Percentiles rank a stretch among this genome's conserved stretches.
Conservation (phyloP, 2,329 filamentous ascomycete genomes). For the Colletotrichum chrysophilum region DNA sequence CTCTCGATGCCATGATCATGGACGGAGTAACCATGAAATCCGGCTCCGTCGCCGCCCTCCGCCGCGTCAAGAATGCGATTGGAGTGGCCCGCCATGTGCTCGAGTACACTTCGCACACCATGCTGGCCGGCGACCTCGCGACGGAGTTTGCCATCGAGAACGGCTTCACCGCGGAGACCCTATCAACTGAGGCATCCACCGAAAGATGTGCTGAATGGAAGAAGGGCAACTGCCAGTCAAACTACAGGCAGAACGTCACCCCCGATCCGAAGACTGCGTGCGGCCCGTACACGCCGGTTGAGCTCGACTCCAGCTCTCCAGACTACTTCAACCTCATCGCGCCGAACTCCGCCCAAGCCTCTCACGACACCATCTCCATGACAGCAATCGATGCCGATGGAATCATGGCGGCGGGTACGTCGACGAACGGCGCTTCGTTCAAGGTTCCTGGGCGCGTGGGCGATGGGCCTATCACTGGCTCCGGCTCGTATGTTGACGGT, state of each 20-base stretch:
- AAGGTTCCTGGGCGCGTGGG: slow-evolving; percentile 62
- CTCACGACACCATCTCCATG: slow-evolving; percentile 61
- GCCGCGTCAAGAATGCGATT: slow-evolving; percentile 53
- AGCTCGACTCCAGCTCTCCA: slow-evolving; percentile 22
- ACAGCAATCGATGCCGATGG: slow-evolving; percentile 49
- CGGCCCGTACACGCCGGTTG: slow-evolving; percentile 50
- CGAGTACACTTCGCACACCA: slow-evolving; percentile 54
- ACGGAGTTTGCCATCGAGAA: slow-evolving; percentile 57
- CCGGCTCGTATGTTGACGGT: slow-evolving; percentile 59
- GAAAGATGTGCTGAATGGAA: slow-evolving; percentile 49
- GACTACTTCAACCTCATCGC: slow-evolving; percentile 23
- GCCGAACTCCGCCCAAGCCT: slow-evolving; percentile 27
- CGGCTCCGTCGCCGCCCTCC: slow-evolving; percentile 57
- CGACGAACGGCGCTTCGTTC: slow-evolving; percentile 59
- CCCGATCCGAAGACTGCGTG: slow-evolving; percentile 48
- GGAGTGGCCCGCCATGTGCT: slow-evolving; percentile 56
- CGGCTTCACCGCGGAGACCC: slow-evolving; percentile 51
- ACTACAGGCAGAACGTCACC: slow-evolving; percentile 52
- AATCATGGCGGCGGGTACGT: slow-evolving; percentile 58
- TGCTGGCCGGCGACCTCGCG: slow-evolving; percentile 58
- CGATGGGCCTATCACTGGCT: slow-evolving; percentile 59
- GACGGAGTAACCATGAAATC: slow-evolving; percentile 58
- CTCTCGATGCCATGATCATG: slow-evolving; percentile 65
- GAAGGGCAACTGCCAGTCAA: slow-evolving; percentile 48
- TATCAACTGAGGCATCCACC: slow-evolving; percentile 46